phyloP scores from a whole-genome alignment of 2,329 filamentous ascomycete genomes.

The Graphilbum sp. region DNA sequence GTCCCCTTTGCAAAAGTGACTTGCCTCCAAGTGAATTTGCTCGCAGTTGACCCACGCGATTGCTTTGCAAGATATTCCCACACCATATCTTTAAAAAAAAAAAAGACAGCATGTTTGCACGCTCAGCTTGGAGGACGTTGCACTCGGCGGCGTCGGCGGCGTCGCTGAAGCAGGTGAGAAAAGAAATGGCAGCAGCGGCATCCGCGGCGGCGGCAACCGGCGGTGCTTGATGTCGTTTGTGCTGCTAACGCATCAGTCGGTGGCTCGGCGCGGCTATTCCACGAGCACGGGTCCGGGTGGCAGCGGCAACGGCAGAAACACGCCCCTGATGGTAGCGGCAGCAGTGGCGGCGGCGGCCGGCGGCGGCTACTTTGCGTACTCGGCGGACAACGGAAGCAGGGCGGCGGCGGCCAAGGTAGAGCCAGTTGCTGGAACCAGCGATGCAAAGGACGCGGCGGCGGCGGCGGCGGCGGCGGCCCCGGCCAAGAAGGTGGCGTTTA shows the following conservation, averaged over 20 bases:
- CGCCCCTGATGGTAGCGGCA: constrained; percentile 45
- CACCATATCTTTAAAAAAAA: not conserved
- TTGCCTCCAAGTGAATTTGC: too few species aligned
- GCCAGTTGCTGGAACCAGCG: constrained; percentile 28
- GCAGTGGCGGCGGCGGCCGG: constrained; percentile 37
- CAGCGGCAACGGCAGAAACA: constrained; percentile 38
- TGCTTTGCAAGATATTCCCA: not conserved
- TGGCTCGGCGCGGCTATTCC: constrained; percentile 42
- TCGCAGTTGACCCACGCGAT: not conserved
- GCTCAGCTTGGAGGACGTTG: constrained; percentile 45
- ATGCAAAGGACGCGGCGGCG: constrained; percentile 21
- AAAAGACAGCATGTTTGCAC: constrained; percentile 43
- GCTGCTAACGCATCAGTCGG: constrained; percentile 7
- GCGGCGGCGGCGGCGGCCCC: constrained; percentile 17
- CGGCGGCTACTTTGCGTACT: constrained; percentile 38
- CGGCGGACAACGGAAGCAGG: constrained; percentile 23
- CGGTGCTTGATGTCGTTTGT: not conserved
- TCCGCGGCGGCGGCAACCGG: too few species aligned
- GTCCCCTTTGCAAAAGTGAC: too few species aligned
- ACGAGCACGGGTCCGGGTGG: constrained; percentile 31
- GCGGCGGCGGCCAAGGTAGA: not conserved
- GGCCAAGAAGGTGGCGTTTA: constrained; percentile 38
- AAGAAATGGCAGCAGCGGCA: not conserved
- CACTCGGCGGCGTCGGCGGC: constrained; percentile 42
- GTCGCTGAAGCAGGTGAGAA: not conserved